Evolutionary conservation across 139 green algal genomes (phyloP).

Genomic region (Chlamydomonas schloesseri): DNA sequence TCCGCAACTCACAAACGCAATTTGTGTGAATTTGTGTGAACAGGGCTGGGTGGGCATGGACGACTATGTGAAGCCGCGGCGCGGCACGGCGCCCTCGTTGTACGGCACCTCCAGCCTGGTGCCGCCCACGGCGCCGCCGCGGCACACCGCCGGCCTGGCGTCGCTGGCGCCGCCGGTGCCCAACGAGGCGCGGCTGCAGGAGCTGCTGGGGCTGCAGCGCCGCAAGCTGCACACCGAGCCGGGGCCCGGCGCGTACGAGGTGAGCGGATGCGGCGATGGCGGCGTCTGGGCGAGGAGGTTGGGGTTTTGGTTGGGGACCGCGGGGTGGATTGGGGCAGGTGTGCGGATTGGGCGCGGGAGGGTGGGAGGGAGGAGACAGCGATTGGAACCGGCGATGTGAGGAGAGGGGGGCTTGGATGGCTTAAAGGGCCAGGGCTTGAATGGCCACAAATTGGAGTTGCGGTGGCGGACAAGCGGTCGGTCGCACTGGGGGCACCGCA

Average conservation of each 20-base stretch:
- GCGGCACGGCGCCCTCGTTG: slow-evolving; percentile 18
- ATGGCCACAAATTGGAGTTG: too few species aligned
- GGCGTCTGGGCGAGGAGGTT: neutral
- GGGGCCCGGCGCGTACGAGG: slow-evolving; percentile 37
- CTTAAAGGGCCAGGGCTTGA: too few species aligned
- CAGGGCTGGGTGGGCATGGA: slow-evolving; percentile 45
- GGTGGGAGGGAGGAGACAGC: too few species aligned
- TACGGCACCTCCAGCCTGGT: slow-evolving; percentile 47
- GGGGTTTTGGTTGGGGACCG: neutral
- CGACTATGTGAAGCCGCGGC: slow-evolving; percentile 34
- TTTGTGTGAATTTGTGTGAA: neutral
- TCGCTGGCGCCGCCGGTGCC: slow-evolving; percentile 44
- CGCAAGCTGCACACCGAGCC: slow-evolving; percentile 30
- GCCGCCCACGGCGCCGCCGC: neutral
- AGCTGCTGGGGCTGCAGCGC: slow-evolving; percentile 57
- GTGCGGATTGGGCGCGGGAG: too few species aligned
- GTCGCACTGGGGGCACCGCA: too few species aligned
- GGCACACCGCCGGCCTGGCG: slow-evolving; percentile 30
- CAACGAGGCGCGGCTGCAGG: slow-evolving; percentile 62
- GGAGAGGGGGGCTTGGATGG: too few species aligned
- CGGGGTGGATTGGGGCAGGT: neutral
- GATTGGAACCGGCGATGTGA: too few species aligned
- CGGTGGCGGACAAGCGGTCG: too few species aligned
- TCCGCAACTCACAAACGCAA: neutral
- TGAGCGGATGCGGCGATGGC: neutral